Evolutionary conservation across 495 filamentous ascomycete species (phyloP), one percentile per base, ranked within the genome.

Genomic region (Penicillium angulare): DNA sequence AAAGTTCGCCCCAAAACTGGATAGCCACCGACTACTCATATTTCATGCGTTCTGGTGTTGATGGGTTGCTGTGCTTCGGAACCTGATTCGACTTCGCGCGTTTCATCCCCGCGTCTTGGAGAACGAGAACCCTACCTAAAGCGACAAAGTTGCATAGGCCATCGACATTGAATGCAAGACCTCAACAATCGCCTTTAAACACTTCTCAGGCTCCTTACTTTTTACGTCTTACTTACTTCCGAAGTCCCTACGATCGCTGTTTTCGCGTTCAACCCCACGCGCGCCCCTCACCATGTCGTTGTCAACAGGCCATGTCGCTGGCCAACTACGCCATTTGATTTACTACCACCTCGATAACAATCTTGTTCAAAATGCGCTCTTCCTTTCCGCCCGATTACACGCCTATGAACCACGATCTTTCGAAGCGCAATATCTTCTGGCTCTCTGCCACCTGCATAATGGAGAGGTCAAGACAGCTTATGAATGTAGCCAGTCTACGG

Each of bases 311-410:
- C 78, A 85, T 64, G 78, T 91, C 56, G 76, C 86, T 33, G 76
- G 76, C 65, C 88, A 95, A 69, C 75, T 97, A 57, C 81, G 87
- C 63, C 87, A 93, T 62, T 78, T 89, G 44, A 84, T 97, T 52
- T 88, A 90, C 69, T 96, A 97, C 71, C 85, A 95, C 63, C 82
- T 98, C 65, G 93, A 98, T 70, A 95, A 92, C 57, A 86, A 92
- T 58, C 79, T 92, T 23, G 77, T 87, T 56, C 80, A 87, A 26
- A 97, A 93, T 57, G 93, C 93, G 43, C 82, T 96, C 23, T 97
- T 97, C 71, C 85, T 95, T 33, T 87, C 93, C 41, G 89, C 90
- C 43, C 85, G 93, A 40, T 79, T 97, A 5, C 78, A 84, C 41
- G 92, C 91, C 27, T 84, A 89, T 58, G 93, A 97, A 52, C 83